A percentile compares a stretch with the other conserved stretches of the same genome.
Evolutionary conservation across 495 filamentous ascomycete genomes (phyloP).

Genomic region (Chaetomium tenue): DNA sequence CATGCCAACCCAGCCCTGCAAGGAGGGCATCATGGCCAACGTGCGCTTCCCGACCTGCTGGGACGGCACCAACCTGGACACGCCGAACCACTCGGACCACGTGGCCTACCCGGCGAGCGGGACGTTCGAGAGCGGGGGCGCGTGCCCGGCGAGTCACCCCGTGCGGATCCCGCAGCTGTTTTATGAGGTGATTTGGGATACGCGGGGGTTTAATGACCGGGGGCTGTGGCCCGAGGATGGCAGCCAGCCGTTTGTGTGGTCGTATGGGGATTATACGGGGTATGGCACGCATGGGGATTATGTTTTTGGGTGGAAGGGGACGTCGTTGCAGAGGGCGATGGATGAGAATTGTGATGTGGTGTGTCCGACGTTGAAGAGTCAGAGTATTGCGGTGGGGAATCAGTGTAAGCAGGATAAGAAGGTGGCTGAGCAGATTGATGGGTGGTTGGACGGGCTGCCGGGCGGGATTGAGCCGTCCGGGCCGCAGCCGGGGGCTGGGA

Average conservation of each 20-base stretch:
- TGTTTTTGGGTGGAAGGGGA: constrained; percentile 45
- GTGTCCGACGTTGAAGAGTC: constrained; percentile 10
- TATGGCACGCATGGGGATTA: constrained; percentile 47
- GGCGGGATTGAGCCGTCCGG: constrained; percentile 17
- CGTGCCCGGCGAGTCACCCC: constrained; percentile 38
- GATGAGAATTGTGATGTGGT: constrained; percentile 34
- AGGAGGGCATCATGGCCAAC: constrained; percentile 43
- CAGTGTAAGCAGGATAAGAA: constrained; percentile 34
- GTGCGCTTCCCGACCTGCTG: constrained; percentile 40
- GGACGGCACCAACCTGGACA: constrained; percentile 37
- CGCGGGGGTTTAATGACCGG: constrained; percentile 39
- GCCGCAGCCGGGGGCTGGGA: constrained; percentile 25
- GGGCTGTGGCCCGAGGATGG: constrained; percentile 44
- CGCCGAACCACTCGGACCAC: constrained; percentile 42
- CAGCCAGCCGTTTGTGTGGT: constrained; percentile 51
- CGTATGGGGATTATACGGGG: constrained; percentile 41
- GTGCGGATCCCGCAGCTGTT: constrained; percentile 42
- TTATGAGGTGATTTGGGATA: constrained; percentile 46
- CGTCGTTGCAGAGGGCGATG: constrained; percentile 43
- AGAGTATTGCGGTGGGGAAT: constrained; percentile 36
- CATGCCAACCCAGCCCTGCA: constrained; percentile 39
- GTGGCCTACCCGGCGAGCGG: constrained; percentile 40
- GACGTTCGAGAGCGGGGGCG: constrained; percentile 33
- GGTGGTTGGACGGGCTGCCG: constrained; percentile 29
- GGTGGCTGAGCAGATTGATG: constrained; percentile 43